phyloP scores from a whole-genome alignment of 192 early-diverging fungal genomes.

The Entophlyctis helioformis region DNA sequence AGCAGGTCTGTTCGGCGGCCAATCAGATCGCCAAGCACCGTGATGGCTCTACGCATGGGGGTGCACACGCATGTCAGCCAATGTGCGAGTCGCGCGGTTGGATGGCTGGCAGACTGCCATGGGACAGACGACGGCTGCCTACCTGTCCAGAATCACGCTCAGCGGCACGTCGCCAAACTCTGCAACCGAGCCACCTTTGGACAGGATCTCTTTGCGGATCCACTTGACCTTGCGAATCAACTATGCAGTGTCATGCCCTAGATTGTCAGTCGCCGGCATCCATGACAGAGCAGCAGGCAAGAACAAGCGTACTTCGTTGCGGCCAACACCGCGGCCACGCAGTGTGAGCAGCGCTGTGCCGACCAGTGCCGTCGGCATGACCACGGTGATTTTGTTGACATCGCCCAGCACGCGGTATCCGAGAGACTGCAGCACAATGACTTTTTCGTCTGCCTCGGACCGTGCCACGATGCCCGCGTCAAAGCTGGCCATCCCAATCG shows the following conservation, averaged over 20 bases:
- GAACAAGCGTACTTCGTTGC: slow-evolving; percentile 13
- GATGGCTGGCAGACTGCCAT: neutral
- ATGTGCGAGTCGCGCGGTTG: neutral
- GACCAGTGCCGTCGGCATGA: slow-evolving; percentile 78
- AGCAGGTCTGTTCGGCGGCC: slow-evolving; percentile 64
- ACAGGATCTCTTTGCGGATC: slow-evolving; percentile 47
- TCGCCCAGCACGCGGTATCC: slow-evolving; percentile 47
- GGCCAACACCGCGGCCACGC: slow-evolving; percentile 58
- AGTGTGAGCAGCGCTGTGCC: slow-evolving; percentile 70
- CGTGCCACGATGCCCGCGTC: no score
- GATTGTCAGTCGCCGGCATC: no score
- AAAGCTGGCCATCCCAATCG: no score
- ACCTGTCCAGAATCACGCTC: slow-evolving; percentile 62
- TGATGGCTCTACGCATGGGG: no score
- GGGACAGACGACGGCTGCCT: neutral
- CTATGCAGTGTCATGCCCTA: slow-evolving; percentile 18
- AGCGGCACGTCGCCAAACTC: slow-evolving; percentile 65
- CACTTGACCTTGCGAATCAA: slow-evolving; percentile 67
- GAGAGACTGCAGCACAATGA: slow-evolving; percentile 55
- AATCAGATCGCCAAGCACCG: slow-evolving; percentile 22
- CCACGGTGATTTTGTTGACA: slow-evolving; percentile 62
- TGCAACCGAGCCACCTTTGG: slow-evolving; percentile 64
- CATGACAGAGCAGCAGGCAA: no score
- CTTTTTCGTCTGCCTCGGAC: no score
- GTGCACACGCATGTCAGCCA: slow-evolving; percentile 17